Percentiles rank a stretch among this genome's conserved stretches.
Evolutionary conservation across 805 yeast species (phyloP).

Genomic region (Ascoidea rubescens): DNA sequence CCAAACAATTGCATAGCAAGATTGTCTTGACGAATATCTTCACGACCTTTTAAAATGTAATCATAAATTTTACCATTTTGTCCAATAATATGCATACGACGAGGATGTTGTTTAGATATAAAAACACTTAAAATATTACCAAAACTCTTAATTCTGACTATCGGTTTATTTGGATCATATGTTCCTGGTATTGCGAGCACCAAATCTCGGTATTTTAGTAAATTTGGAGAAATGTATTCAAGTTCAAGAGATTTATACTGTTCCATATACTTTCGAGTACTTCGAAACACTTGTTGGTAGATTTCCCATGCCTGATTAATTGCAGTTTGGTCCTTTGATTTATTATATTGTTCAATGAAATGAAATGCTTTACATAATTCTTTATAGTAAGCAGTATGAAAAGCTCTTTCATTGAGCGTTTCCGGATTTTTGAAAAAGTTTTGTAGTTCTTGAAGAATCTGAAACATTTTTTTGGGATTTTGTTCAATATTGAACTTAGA

Average conservation of each 20-base stretch:
- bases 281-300: slow-evolving; percentile 83
- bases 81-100: slow-evolving; percentile 67
- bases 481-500: slow-evolving; percentile 91
- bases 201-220: slow-evolving; percentile 63
- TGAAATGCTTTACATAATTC: slow-evolving; percentile 87
- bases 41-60: slow-evolving; percentile 84
- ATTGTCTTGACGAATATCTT: slow-evolving; percentile 94
- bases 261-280: slow-evolving; percentile 80
- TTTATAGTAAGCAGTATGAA: slow-evolving; percentile 85
- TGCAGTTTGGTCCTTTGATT: slow-evolving; percentile 60
- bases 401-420: slow-evolving; percentile 84
- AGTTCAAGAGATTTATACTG: slow-evolving; percentile 69
- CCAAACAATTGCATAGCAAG: slow-evolving; percentile 97
- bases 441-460: slow-evolving; percentile 81
- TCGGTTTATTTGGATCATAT: slow-evolving; percentile 71
- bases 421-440: slow-evolving; percentile 80
- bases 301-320: slow-evolving; percentile 72
- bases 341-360: slow-evolving; percentile 78
- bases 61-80: slow-evolving; percentile 87
- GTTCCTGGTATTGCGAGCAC: slow-evolving; percentile 93
- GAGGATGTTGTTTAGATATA: slow-evolving; percentile 91
- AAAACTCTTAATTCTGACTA: slow-evolving; percentile 57
- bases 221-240: slow-evolving; percentile 86
- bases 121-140: slow-evolving; percentile 80
- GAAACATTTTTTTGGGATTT: slow-evolving; percentile 88